Evolutionary conservation across 495 filamentous ascomycete species (phyloP), one percentile per base, ranked within the genome.

Genomic region (Tricharina praecox): DNA sequence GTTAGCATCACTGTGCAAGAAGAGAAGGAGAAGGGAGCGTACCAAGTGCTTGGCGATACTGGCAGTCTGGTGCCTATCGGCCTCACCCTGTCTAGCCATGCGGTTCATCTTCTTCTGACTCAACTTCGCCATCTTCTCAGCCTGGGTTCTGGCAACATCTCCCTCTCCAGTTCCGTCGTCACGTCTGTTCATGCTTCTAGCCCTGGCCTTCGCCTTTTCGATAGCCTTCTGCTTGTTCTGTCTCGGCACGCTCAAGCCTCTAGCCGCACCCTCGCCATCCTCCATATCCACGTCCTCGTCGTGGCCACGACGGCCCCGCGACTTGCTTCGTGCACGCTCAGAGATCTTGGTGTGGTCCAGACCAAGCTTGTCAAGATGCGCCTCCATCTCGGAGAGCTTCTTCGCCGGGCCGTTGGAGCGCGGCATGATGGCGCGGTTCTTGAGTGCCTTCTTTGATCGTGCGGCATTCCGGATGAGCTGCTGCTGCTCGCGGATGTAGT

Each of bases 101-200:
- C 88, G 72, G 69, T 97, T 96, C 86, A 92, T 95, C 78, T 85
- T 84, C 73, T 86, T 85, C 77, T 97, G 90, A 53, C 78, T 72
- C 59, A 97, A 64, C 72, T 94, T 96, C 54, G 72, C 70, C 61
- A 85, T 64, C 55, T 78, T 77, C 63, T 95, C 92, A 15, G 82
- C 86, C 70, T 85, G 86, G 20, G 67, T 73, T 50, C 85, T 72
- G 24, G 72, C 68, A 33, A 60, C 62, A 36, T 63, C 66, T 33
- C 60, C 62, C 48, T 76, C 69, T 36, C 64, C 66, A 10, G 85
- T 74, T 68, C 90, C 90, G 47, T 94, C 88, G 25, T 82, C 74
- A 32, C 81, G 70, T 63, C 90, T 74, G 67, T 95, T 88, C 68
- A 82, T 77, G 63, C 78, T 85, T 64, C 87, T 75, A 15, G 76